These are phyloP conservation scores for Polyporus arcularius DNA, from an alignment of 768 basidiomycete species.

Conservation along the genomic window DNA sequence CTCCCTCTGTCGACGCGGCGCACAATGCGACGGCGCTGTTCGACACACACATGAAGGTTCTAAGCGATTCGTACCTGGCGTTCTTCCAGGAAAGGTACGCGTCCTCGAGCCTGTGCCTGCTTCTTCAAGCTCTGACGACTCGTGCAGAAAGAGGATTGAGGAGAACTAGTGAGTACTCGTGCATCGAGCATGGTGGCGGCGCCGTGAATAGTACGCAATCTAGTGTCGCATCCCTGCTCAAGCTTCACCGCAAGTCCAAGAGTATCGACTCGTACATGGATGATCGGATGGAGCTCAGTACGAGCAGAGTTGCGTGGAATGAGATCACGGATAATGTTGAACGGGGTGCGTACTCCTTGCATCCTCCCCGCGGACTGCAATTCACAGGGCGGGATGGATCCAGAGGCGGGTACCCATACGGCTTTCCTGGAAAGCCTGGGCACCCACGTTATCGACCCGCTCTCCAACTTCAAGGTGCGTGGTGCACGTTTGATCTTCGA, in stretches of 20 bases:
- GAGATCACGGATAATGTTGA: conserved; percentile 87
- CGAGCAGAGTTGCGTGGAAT: conserved; percentile 73
- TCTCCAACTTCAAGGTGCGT: conserved; percentile 65
- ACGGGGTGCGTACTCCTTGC: conserved; percentile 51
- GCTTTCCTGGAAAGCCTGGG: conserved; percentile 75
- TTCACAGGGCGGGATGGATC: background rate
- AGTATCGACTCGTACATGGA: conserved; percentile 72
- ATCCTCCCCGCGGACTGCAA: background rate
- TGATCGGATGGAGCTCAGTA: conserved; percentile 63
- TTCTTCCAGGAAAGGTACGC: conserved; percentile 87
- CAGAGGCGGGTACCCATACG: conserved; percentile 81
- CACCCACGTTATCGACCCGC: conserved; percentile 70
- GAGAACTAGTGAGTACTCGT: conserved; percentile 68
- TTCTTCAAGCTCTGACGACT: conserved; percentile 21
- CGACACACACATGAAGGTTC: conserved; percentile 66
- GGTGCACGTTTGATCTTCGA: background rate
- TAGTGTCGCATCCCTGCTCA: conserved; percentile 75
- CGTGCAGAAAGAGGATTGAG: conserved; percentile 74
- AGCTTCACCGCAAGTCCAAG: conserved; percentile 70
- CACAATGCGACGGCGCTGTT: conserved; percentile 61
- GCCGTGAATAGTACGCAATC: background rate
- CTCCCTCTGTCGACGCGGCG: conserved; percentile 18
- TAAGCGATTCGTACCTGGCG: conserved; percentile 74
- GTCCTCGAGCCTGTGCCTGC: conserved; percentile 7
- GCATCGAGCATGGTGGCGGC: background rate